These are phyloP conservation scores for Brassica juncea DNA, from an alignment of 345 rosid genomes.

Conservation along the genomic window DNA sequence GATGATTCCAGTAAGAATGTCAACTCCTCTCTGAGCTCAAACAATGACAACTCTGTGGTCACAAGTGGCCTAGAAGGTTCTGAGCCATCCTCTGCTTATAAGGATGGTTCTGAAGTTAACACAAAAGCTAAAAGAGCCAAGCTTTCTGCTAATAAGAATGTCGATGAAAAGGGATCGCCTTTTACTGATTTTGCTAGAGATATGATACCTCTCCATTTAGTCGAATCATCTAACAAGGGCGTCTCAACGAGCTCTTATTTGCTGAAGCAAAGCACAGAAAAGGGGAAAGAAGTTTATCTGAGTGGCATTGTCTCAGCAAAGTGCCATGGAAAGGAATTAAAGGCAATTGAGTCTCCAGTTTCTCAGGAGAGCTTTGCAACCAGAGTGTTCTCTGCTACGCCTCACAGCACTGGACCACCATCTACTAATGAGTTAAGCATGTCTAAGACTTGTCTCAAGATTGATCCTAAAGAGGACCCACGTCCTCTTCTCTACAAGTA, in stretches of 20 bases:
- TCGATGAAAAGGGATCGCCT: slow-evolving; percentile 32
- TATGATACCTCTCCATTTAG: slow-evolving; percentile 47
- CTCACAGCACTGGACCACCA: no score
- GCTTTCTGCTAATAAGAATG: slow-evolving; percentile 43
- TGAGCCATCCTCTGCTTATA: slow-evolving; percentile 38
- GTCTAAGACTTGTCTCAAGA: slow-evolving; percentile 40
- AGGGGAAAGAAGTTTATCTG: slow-evolving; percentile 36
- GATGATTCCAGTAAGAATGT: slow-evolving; percentile 48
- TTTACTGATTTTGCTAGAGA: slow-evolving; percentile 36
- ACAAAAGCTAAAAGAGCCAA: slow-evolving; percentile 50
- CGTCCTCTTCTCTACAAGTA: slow-evolving; percentile 70
- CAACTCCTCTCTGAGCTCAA: slow-evolving; percentile 48
- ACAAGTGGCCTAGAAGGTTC: slow-evolving; percentile 49
- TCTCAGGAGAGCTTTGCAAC: slow-evolving; percentile 76
- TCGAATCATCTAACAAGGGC: slow-evolving; percentile 66
- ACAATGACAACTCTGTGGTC: slow-evolving; percentile 61
- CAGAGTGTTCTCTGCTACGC: slow-evolving; percentile 39
- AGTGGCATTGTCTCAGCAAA: slow-evolving; percentile 36
- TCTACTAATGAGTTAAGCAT: slow-evolving; percentile 34
- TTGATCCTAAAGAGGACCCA: slow-evolving; percentile 61
- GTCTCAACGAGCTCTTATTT: slow-evolving; percentile 56
- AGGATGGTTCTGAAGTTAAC: slow-evolving; percentile 44
- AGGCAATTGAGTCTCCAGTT: slow-evolving; percentile 65
- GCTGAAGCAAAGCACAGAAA: slow-evolving; percentile 46
- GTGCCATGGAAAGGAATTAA: slow-evolving; percentile 47